These are phyloP conservation scores for Letharia lupina DNA, from an alignment of 495 filamentous ascomycete genomes.

Conservation along the genomic window DNA sequence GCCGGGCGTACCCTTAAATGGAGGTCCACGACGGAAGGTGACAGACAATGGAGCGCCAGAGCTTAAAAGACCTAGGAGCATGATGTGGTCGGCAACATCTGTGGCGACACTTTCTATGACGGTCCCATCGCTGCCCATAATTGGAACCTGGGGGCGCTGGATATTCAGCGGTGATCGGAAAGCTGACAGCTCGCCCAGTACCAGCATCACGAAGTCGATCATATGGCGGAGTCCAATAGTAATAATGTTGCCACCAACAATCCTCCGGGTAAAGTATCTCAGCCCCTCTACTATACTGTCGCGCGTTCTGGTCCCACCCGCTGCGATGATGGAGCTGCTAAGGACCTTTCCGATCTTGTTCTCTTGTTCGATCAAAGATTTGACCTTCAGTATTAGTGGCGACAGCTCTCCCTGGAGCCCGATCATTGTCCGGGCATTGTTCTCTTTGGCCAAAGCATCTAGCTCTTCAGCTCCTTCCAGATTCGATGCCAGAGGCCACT, in stretches of 20 bases:
- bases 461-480: slow-evolving; percentile 34
- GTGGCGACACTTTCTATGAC: slow-evolving; percentile 30
- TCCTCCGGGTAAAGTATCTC: slow-evolving; percentile 38
- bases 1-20: slow-evolving; percentile 40
- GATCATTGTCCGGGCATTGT: slow-evolving; percentile 39
- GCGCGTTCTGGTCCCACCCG: slow-evolving; percentile 33
- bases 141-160: slow-evolving; percentile 34
- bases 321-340: slow-evolving; percentile 41
- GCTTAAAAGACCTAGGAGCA: slow-evolving; percentile 38
- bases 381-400: slow-evolving; percentile 38
- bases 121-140: slow-evolving; percentile 29
- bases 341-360: slow-evolving; percentile 48
- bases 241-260: slow-evolving; percentile 42
- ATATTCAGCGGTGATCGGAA: slow-evolving; percentile 38
- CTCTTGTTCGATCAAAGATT: slow-evolving; percentile 34
- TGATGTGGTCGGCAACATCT: slow-evolving; percentile 42
- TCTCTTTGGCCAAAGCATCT: slow-evolving; percentile 29
- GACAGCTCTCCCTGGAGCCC: slow-evolving; percentile 31
- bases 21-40: slow-evolving; percentile 41
- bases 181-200: slow-evolving; percentile 37
- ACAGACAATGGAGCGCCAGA: slow-evolving; percentile 35
- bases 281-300: slow-evolving; percentile 28
- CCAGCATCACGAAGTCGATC: slow-evolving; percentile 25
- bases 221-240: slow-evolving; percentile 48
- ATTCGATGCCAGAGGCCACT: slow-evolving; percentile 40